Conservation (phyloP, 2,329 filamentous ascomycete species). For the Pyrenophora teres region DNA sequence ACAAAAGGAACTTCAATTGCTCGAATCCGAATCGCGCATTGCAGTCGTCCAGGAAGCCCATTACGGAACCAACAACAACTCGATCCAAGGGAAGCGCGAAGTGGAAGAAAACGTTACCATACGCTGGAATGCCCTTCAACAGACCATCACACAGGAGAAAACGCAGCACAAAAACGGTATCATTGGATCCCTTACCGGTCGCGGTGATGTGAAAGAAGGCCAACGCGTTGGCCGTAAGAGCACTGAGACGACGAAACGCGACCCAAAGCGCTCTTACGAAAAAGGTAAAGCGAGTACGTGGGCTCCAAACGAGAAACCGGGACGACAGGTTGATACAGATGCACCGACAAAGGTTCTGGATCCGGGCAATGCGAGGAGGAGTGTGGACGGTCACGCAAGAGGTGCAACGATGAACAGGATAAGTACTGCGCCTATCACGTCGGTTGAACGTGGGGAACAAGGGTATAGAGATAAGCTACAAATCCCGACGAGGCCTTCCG, state of each 20-base stretch:
- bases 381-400: constrained; percentile 13
- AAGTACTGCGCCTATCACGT: constrained; percentile 25
- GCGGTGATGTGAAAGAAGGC: constrained; percentile 33
- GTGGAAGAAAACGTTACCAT: constrained; percentile 31
- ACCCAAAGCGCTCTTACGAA: constrained; percentile 1
- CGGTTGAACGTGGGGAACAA: constrained; percentile 8
- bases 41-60: constrained; percentile 10
- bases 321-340: neutral
- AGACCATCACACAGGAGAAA: constrained; percentile 32
- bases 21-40: constrained; percentile 20
- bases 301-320: constrained; percentile 16
- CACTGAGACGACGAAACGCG: constrained; percentile 15
- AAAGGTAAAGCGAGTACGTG: constrained; percentile 16
- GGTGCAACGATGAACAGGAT: constrained; percentile 18
- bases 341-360: constrained; percentile 11
- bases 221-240: constrained; percentile 35
- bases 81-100: constrained; percentile 34
- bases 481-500: constrained; percentile 3
- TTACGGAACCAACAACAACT: neutral
- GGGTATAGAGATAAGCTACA: constrained; percentile 6
- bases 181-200: constrained; percentile 32
- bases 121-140: constrained; percentile 33
- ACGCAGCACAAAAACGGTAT: constrained; percentile 32
- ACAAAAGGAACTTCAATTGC: constrained; percentile 36
- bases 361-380: constrained; percentile 17